These are phyloP conservation scores for Lactuca saligna DNA, from an alignment of 129 eudicot species.

Conservation along the genomic window DNA sequence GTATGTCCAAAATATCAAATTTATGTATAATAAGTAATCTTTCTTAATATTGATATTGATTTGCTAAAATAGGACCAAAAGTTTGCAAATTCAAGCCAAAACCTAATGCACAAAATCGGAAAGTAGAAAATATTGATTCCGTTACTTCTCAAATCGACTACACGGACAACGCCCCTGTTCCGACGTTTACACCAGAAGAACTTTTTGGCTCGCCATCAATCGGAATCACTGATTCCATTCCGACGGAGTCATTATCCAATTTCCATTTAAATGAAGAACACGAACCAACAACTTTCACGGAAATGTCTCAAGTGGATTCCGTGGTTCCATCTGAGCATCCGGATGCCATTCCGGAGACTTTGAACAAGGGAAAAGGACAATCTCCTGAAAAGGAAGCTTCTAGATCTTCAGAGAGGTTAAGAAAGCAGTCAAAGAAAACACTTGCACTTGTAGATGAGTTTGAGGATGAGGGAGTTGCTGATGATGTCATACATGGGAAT, in stretches of 20 bases:
- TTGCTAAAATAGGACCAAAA: conserved; percentile 36
- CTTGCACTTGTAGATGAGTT: conserved; percentile 41
- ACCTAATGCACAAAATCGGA: conserved; percentile 48
- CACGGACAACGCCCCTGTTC: conserved; percentile 30
- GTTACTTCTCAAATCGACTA: conserved; percentile 38
- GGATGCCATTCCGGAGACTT: conserved; percentile 37
- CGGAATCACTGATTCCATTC: conserved; percentile 33
- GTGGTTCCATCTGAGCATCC: conserved; percentile 13
- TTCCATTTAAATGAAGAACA: conserved; percentile 40
- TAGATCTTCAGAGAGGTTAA: conserved; percentile 36
- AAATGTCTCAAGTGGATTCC: conserved; percentile 35
- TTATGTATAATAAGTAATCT: neutral
- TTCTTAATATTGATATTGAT: conserved; percentile 3
- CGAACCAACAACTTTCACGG: conserved; percentile 30
- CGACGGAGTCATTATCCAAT: conserved; percentile 37
- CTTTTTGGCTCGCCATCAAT: conserved; percentile 48
- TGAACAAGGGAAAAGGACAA: conserved; percentile 21
- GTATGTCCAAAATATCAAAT: conserved; percentile 34
- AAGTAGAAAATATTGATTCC: conserved; percentile 27
- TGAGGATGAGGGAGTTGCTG: conserved; percentile 35
- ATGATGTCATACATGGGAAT: conserved; percentile 24
- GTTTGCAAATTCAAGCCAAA: conserved; percentile 56
- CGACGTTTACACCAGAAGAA: conserved; percentile 42
- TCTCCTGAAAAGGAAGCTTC: conserved; percentile 34
- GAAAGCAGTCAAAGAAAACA: conserved; percentile 20